Evolutionary conservation across 208 protist species (phyloP), one percentile per base, ranked within the genome.

Genomic region (Vickermania ingenoplastis): DNA sequence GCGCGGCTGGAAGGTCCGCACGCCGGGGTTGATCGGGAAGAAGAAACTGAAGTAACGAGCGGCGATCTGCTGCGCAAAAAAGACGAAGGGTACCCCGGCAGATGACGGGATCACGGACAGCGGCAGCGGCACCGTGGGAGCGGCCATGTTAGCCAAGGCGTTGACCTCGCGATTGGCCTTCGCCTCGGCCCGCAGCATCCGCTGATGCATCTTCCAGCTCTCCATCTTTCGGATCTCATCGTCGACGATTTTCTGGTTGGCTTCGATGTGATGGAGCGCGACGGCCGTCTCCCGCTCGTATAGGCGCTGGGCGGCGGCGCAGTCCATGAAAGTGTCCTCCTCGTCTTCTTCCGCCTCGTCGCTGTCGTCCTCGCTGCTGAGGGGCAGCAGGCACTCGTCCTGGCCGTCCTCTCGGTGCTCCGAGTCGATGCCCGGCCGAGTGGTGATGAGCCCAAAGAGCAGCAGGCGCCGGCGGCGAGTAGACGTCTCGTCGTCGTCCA

Each of bases 31-130:
- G 29, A 30, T 36, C 13, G 77, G 73, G 53, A 84, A 86, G 31
- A 82, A 69, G 25, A 21, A 61, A 29, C 61, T 49, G 55, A 81
- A 82, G 51, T 71, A 80, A 0, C 70, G 73, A 17, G 63, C 69
- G n/a, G 83, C 67, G 57, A 89, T 77, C n/a, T 75, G 62, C 13
- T 69, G 51, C 26, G 74, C 69, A 69, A 89, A 89, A 55, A 73
- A 78, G 25, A 48, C 29, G 50, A 85, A 77, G 0, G 75, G 58
- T 28, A 85, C 72, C 31, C 77, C 73, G 26, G 61, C 41, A 5
- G 69, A 63, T 2, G 73, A 41, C 0, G 59, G 59, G 30, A 69
- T 26, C n/a, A 61, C 49, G 0, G 52, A 5, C 7, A 17, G 7
- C 5, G 21, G 13, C 24, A 26, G 21, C 13, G 24, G 50, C 23